Conservation (phyloP, 441 rosid species). For the Arabidopsis lyrata region DNA sequence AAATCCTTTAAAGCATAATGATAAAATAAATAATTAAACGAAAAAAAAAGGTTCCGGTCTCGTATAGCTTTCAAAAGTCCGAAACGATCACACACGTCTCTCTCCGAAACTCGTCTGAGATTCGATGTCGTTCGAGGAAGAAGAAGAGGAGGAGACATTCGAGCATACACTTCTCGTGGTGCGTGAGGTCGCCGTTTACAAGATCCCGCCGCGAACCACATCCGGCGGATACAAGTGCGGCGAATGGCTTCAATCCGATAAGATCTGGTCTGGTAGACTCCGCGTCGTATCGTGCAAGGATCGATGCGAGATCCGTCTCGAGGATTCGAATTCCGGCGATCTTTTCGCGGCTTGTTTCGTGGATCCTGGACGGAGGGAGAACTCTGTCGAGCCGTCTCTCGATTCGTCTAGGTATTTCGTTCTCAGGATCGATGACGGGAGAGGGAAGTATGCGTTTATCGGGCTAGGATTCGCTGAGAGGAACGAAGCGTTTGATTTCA, state of each 20-base stretch:
- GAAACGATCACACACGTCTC: slow-evolving; percentile 42
- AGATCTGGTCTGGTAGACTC: slow-evolving; percentile 99
- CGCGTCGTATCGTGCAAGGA: slow-evolving; percentile 95
- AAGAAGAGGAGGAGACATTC: slow-evolving; percentile 78
- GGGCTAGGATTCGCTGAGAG: slow-evolving; percentile 92
- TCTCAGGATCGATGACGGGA: slow-evolving; percentile 91
- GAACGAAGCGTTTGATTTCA: slow-evolving; percentile 99
- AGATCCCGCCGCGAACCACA: slow-evolving; percentile 94
- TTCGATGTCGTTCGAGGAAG: slow-evolving; percentile 81
- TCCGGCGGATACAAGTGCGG: slow-evolving; percentile 99
- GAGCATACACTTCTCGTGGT: slow-evolving; percentile 97
- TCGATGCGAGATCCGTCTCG: slow-evolving; percentile 97
- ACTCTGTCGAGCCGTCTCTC: slow-evolving; percentile 88
- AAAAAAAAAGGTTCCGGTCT: slow-evolving; percentile 11
- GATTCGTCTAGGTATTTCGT: slow-evolving; percentile 97
- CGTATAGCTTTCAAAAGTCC: slow-evolving; percentile 37
- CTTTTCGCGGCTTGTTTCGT: slow-evolving; percentile 96
- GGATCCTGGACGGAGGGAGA: slow-evolving; percentile 84
- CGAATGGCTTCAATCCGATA: slow-evolving; percentile 97
- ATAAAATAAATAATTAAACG: not conserved
- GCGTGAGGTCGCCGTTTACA: slow-evolving; percentile 89
- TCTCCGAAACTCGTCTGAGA: slow-evolving; percentile 22
- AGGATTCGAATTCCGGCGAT: slow-evolving; percentile 91
- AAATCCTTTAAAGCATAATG: slow-evolving; percentile 13
- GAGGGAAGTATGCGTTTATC: slow-evolving; percentile 91